Conservation (phyloP, 495 filamentous ascomycete species). For the Stereocaulon alpinum region DNA sequence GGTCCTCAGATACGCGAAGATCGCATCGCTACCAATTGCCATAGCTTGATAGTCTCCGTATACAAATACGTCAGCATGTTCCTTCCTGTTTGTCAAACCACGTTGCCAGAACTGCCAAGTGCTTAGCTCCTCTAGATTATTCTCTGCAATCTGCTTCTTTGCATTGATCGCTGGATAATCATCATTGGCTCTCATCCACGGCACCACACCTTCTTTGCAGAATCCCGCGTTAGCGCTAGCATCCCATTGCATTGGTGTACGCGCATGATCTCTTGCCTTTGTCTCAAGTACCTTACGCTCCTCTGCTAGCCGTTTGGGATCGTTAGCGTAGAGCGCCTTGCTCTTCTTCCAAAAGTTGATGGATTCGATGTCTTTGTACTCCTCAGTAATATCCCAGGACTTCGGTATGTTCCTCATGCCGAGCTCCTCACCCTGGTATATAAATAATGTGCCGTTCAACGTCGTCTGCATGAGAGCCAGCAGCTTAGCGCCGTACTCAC, state of each 20-base stretch:
- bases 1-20: slow-evolving; percentile 32
- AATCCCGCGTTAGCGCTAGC: slow-evolving; percentile 44
- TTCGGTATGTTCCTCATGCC: slow-evolving; percentile 44
- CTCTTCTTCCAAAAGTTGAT: slow-evolving; percentile 41
- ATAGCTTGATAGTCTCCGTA: slow-evolving; percentile 27
- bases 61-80: slow-evolving; percentile 33
- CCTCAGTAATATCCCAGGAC: slow-evolving; percentile 33
- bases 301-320: slow-evolving; percentile 30
- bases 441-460: slow-evolving; percentile 40
- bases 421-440: slow-evolving; percentile 50
- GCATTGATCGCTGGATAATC: slow-evolving; percentile 43
- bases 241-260: slow-evolving; percentile 55
- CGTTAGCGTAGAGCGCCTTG: slow-evolving; percentile 18
- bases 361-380: slow-evolving; percentile 45
- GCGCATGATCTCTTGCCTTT: slow-evolving; percentile 50
- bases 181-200: slow-evolving; percentile 53
- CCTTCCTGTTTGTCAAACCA: slow-evolving; percentile 29
- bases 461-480: slow-evolving; percentile 42
- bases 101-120: slow-evolving; percentile 38
- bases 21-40: slow-evolving; percentile 22
- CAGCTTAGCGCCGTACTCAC: slow-evolving; percentile 40
- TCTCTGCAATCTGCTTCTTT: slow-evolving; percentile 29
- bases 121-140: slow-evolving; percentile 22
- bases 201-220: slow-evolving; percentile 28
- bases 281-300: slow-evolving; percentile 34